These are phyloP conservation scores for Trichoderma atroviride DNA, from an alignment of 2,329 filamentous ascomycete genomes.

Conservation along the genomic window DNA sequence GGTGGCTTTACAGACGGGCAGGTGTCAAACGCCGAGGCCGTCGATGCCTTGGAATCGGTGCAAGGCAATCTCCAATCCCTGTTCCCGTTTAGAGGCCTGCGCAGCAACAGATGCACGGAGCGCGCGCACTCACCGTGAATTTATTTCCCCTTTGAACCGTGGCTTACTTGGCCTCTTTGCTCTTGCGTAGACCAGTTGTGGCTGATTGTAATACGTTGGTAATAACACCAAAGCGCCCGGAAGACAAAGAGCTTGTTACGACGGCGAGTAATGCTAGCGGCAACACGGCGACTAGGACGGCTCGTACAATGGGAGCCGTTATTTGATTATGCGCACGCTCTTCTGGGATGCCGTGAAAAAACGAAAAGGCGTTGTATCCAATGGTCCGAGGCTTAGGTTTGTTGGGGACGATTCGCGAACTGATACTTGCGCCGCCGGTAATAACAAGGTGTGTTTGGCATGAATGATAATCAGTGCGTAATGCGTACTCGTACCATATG, in stretches of 20 bases:
- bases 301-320: neutral
- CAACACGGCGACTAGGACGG: neutral
- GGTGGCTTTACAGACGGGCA: constrained; percentile 12
- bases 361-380: neutral
- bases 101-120: constrained; percentile 16
- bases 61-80: constrained; percentile 22
- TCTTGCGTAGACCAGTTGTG: neutral
- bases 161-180: neutral
- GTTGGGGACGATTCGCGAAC: constrained; percentile 17
- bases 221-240: constrained; percentile 1
- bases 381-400: constrained; percentile 4
- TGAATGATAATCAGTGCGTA: constrained; percentile 9
- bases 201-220: neutral
- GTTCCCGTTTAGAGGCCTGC: constrained; percentile 15
- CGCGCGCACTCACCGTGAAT: constrained; percentile 7
- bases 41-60: constrained; percentile 22
- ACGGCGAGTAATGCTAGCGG: constrained; percentile 23
- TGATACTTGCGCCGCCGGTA: constrained; percentile 23
- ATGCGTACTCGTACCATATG: constrained; percentile 3
- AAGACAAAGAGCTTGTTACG: neutral
- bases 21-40: constrained; percentile 19
- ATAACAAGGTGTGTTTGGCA: neutral
- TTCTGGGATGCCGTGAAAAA: neutral
- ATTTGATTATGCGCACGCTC: constrained; percentile 19
- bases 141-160: neutral